Evolutionary conservation across 352 stramenopile species (phyloP).

Genomic region (Pythium phragmitis): DNA sequence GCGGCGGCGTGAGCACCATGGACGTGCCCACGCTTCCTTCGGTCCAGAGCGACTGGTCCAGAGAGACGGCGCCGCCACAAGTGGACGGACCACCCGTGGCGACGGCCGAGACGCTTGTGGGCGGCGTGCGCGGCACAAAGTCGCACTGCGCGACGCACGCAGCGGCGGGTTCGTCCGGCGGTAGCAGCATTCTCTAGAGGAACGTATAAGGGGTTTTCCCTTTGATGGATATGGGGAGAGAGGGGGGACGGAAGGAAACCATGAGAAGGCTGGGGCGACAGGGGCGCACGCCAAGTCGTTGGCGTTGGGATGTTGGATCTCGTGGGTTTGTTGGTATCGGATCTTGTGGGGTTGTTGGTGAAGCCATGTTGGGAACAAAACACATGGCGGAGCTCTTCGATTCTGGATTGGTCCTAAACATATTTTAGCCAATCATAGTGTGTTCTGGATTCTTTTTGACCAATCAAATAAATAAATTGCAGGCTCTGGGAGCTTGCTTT

Average conservation of each 20-base stretch:
- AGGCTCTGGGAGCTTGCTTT: too few relatives aligned
- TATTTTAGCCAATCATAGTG: neutral
- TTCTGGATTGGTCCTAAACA: neutral
- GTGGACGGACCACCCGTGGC: slow-evolving; percentile 5
- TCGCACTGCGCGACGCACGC: slow-evolving; percentile 11
- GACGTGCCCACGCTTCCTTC: slow-evolving; percentile 8
- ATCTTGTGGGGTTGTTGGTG: too few relatives aligned
- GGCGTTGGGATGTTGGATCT: neutral
- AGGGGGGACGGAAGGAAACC: neutral
- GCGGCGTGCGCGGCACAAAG: slow-evolving; percentile 20
- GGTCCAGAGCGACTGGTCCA: slow-evolving; percentile 1
- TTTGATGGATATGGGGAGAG: neutral
- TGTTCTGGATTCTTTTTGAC: neutral
- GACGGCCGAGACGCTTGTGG: slow-evolving; percentile 16
- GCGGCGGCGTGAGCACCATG: neutral
- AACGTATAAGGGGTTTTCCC: neutral
- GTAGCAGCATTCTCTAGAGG: neutral
- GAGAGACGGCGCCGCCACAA: neutral
- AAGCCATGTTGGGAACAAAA: neutral
- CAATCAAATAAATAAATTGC: neutral
- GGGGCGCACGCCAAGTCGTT: slow-evolving; percentile 6
- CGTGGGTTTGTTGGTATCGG: too few relatives aligned
- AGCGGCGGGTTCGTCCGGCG: neutral
- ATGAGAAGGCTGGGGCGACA: neutral
- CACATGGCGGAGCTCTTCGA: slow-evolving; percentile 3